Percentiles rank a stretch among this genome's conserved stretches.
Evolutionary conservation across 495 filamentous ascomycete species (phyloP).

Genomic region (Aspergillus olivimuriae): DNA sequence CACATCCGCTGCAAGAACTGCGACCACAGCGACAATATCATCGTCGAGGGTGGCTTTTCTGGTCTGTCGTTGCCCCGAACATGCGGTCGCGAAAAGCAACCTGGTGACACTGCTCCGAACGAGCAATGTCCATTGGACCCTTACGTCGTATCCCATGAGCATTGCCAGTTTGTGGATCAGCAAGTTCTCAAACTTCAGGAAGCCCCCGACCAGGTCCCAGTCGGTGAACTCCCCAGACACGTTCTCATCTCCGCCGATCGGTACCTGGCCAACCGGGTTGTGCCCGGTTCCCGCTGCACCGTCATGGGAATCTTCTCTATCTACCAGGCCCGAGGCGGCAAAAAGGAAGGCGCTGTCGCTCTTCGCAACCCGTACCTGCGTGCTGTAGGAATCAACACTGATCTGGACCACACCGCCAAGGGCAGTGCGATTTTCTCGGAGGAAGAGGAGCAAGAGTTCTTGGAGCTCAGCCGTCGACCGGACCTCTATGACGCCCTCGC

Average conservation of each 20-base stretch:
- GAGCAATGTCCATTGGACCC: constrained; percentile 87
- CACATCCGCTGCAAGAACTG: constrained; percentile 88
- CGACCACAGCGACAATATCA: constrained; percentile 61
- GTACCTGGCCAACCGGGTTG: constrained; percentile 92
- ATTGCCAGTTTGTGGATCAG: constrained; percentile 92
- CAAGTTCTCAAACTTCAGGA: constrained; percentile 98
- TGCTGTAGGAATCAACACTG: constrained; percentile 84
- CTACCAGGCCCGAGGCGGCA: constrained; percentile 84
- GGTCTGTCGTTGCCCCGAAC: constrained; percentile 75
- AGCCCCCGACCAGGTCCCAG: constrained; percentile 95
- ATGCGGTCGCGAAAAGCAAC: constrained; percentile 57
- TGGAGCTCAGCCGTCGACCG: constrained; percentile 83
- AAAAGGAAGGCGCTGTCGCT: constrained; percentile 80
- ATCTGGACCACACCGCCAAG: constrained; percentile 84
- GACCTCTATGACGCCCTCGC: constrained; percentile 89
- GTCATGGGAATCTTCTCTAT: constrained; percentile 98
- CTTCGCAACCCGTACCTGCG: constrained; percentile 96
- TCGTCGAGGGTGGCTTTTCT: constrained; percentile 76
- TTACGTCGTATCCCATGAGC: constrained; percentile 92
- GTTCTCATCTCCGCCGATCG: constrained; percentile 92
- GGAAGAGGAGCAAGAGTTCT: constrained; percentile 95
- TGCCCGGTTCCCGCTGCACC: constrained; percentile 90
- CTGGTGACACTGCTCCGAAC: constrained; percentile 51
- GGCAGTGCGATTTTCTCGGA: constrained; percentile 82
- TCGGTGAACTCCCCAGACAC: constrained; percentile 92